Evolutionary conservation across 2,329 filamentous ascomycete genomes (phyloP), one percentile per base, ranked within the genome.

Genomic region (Penicillium sp.): DNA sequence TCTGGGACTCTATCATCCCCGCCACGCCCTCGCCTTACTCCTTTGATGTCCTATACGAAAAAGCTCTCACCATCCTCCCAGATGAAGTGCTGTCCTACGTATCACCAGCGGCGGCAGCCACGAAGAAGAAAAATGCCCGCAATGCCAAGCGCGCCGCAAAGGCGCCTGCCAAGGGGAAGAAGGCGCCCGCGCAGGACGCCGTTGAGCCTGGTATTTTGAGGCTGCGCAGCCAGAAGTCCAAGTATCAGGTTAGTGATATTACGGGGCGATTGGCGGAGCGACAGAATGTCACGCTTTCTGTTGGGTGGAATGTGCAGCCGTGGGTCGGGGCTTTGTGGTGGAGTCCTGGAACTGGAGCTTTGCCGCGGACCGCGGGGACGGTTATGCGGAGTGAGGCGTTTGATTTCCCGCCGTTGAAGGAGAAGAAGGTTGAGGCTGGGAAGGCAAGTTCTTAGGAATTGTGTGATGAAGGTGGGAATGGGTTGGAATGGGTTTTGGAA

Each of bases 301-400:
- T 96, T 36, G 83, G 92, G 59, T 98, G 94, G 79, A 96, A 96
- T 67, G 84, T 96, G 43, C 92, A 98, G 72, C 92, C 92, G 20
- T 96, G 90, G 86, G 87, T 98, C 8, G 92, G 92, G 10, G 67
- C 83, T 35, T 66, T 96, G 62, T 84, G 84, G 28, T 98, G 92
- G 92, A 82, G 84, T 56, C 72, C 79, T 20, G 62, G 59, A 13
- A 62, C 62, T 10, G 61, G 64, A 46, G 64, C 74, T 66, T 27
- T 74, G 66, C 41, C 64, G 26, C 73, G 75, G 69, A 70, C 73
- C 44, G 67, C 60, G 12, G 59, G 77, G 3, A 60, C 67, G 42
- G 71, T 71, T 2, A 74, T 75, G 2, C 60, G 56, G 49, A 77
- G 71, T 44, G 64, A 70, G 52, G 49, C 53, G 8, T 81, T 81